Conservation (phyloP, 2,329 filamentous ascomycete species). For the Exophiala alcalophila region DNA sequence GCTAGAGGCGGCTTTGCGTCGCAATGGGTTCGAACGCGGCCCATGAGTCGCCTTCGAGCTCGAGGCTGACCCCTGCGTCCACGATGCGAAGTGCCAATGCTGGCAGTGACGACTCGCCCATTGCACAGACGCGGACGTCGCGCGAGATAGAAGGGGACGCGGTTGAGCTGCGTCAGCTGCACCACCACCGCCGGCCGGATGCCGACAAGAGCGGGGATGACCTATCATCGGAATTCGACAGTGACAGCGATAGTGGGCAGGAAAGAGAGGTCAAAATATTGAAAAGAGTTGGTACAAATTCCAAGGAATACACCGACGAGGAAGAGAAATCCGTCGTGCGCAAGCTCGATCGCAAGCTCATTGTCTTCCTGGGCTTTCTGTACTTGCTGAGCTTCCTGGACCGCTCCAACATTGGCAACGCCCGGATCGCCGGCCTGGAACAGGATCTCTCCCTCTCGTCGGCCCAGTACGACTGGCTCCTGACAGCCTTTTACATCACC, state of each 20-base stretch:
- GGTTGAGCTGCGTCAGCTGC: conserved; percentile 18
- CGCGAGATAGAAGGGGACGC: conserved; percentile 8
- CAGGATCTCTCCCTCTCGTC: conserved; percentile 55
- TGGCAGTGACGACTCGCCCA: conserved; percentile 10
- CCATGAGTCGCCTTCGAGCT: conserved; percentile 7
- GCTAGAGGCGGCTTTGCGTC: neutral
- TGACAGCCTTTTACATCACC: conserved; percentile 62
- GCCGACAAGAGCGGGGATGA: neutral
- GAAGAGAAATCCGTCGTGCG: conserved; percentile 70
- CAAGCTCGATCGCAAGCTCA: conserved; percentile 74
- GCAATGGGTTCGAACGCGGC: conserved; percentile 19
- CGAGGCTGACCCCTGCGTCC: conserved; percentile 5
- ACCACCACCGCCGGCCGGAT: too few relatives aligned
- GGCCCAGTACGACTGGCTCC: conserved; percentile 59
- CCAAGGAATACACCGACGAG: conserved; percentile 62
- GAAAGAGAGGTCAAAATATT: conserved; percentile 16
- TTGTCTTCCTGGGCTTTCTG: conserved; percentile 75
- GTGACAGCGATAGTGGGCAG: conserved; percentile 10
- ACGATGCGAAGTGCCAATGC: conserved; percentile 7
- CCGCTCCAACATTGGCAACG: conserved; percentile 69
- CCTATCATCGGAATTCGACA: conserved; percentile 2
- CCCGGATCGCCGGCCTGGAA: conserved; percentile 58
- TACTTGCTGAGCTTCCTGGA: conserved; percentile 86
- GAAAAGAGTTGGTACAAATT: conserved; percentile 17
- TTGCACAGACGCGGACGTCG: conserved; percentile 9